Evolutionary conservation across 1,284 basidiomycete species (phyloP).

Genomic region (Boletus mariae): DNA sequence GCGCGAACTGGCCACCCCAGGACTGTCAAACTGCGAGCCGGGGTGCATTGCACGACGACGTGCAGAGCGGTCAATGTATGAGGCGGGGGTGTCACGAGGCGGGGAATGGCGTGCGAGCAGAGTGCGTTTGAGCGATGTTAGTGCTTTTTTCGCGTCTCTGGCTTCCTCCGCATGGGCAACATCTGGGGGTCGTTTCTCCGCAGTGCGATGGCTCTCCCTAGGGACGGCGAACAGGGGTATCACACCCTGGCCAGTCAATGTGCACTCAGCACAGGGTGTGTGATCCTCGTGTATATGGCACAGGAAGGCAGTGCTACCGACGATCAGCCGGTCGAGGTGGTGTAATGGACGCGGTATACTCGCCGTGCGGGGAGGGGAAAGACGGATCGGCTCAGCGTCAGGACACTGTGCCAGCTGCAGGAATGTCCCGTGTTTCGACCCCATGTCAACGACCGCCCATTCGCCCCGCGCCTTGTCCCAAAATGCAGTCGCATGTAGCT

Average conservation of each 20-base stretch:
- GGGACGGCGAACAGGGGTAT: constrained; percentile 54
- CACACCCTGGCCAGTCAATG: constrained; percentile 45
- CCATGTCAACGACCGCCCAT: constrained; percentile 78
- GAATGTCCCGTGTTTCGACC: constrained; percentile 77
- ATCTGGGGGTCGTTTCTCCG: constrained; percentile 36
- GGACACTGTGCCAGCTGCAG: constrained; percentile 34
- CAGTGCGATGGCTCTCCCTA: constrained; percentile 28
- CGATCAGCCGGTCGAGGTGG: constrained; percentile 60
- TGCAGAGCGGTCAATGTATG: constrained; percentile 66
- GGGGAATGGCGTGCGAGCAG: constrained; percentile 49
- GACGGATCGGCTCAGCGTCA: constrained; percentile 34
- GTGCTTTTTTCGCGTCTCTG: constrained; percentile 55
- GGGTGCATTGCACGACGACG: constrained; percentile 58
- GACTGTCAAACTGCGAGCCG: constrained; percentile 44
- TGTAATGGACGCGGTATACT: constrained; percentile 60
- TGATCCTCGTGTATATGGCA: constrained; percentile 63
- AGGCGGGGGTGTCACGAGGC: constrained; percentile 9
- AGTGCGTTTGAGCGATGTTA: constrained; percentile 57
- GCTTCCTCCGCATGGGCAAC: constrained; percentile 21
- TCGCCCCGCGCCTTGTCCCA: constrained; percentile 57
- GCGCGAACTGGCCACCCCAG: constrained; percentile 36
- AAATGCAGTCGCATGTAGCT: constrained; percentile 69
- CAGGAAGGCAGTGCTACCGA: constrained; percentile 66
- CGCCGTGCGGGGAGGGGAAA: constrained; percentile 61
- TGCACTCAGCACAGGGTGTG: constrained; percentile 61